Evolutionary conservation across 192 early-diverging fungal species (phyloP).

Genomic region (Mortierella hygrophila): DNA sequence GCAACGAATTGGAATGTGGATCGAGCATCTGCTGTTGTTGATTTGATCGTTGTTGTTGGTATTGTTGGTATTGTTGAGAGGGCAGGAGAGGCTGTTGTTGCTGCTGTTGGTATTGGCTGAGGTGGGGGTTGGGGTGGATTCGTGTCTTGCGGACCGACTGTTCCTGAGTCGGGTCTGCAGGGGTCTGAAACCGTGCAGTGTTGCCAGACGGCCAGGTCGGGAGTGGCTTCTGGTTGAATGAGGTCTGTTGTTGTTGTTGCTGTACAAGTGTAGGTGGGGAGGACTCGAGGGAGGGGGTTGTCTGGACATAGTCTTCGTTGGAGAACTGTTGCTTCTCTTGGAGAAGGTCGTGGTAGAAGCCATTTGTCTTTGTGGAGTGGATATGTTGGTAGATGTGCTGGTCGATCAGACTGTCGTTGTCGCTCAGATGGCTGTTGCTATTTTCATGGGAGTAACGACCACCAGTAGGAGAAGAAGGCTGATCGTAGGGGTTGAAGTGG

Average conservation of each 20-base stretch:
- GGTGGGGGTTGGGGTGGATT: neutral
- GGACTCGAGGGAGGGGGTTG: neutral
- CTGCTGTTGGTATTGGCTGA: neutral
- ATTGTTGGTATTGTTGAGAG: neutral
- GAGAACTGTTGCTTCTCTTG: neutral
- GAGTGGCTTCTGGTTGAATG: neutral
- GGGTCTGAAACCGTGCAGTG: slow-evolving; percentile 21
- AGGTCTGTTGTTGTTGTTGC: neutral
- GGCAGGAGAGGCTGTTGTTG: slow-evolving; percentile 13
- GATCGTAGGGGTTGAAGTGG: neutral
- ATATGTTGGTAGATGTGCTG: neutral
- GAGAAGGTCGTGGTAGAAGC: slow-evolving; percentile 23
- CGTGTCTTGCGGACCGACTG: slow-evolving; percentile 1
- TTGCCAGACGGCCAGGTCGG: slow-evolving; percentile 35
- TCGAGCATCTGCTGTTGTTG: slow-evolving; percentile 9
- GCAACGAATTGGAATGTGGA: slow-evolving; percentile 27
- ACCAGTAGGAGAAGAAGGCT: neutral
- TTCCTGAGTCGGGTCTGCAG: slow-evolving; percentile 8
- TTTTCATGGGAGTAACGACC: neutral
- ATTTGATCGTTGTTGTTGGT: slow-evolving; percentile 5
- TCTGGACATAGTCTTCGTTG: slow-evolving; percentile 10
- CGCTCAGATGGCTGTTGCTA: neutral
- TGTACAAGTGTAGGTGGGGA: slow-evolving; percentile 7
- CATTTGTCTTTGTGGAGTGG: slow-evolving; percentile 5
- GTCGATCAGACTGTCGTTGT: neutral